Conservation (phyloP, 345 rosid species). For the Gossypium rotundifolium region DNA sequence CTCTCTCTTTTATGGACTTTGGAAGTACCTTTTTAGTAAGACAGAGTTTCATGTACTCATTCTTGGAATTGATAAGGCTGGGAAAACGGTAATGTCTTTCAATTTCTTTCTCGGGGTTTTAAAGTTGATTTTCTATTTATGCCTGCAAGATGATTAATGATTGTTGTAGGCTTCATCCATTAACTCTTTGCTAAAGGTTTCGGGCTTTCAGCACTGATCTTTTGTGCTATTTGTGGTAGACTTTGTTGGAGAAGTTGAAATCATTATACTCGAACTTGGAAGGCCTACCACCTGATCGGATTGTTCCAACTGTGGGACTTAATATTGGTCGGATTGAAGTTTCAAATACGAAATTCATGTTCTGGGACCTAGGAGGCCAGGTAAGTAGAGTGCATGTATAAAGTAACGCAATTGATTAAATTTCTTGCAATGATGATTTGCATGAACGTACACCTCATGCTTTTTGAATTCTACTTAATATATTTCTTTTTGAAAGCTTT, state of each 20-base stretch:
- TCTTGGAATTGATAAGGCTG: slow-evolving; percentile 97
- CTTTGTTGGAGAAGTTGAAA: slow-evolving; percentile 92
- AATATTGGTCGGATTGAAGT: slow-evolving; percentile 87
- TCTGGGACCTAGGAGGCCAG: slow-evolving; percentile 99
- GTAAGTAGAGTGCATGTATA: slow-evolving; percentile 23
- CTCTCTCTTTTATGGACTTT: slow-evolving; percentile 91
- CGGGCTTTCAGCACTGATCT: neutral
- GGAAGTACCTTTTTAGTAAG: slow-evolving; percentile 77
- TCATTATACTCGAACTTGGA: slow-evolving; percentile 65
- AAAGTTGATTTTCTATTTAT: neutral
- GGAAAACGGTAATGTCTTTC: slow-evolving; percentile 67
- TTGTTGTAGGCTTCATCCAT: neutral
- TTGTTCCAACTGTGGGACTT: slow-evolving; percentile 94
- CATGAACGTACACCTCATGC: neutral
- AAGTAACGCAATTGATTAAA: neutral
- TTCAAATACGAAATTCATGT: slow-evolving; percentile 72
- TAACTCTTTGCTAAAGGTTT: neutral
- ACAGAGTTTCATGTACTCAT: slow-evolving; percentile 91
- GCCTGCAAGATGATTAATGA: neutral
- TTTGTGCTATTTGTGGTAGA: slow-evolving; percentile 32
- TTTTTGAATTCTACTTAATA: neutral
- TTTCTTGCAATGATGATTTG: neutral
- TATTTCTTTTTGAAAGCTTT: neutral
- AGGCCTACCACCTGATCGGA: slow-evolving; percentile 95
- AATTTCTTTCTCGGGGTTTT: neutral